A percentile compares a stretch with the other conserved stretches of the same genome.
These are phyloP conservation scores for Podaxis pistillaris DNA, from an alignment of 768 basidiomycete species.

Conservation along the genomic window DNA sequence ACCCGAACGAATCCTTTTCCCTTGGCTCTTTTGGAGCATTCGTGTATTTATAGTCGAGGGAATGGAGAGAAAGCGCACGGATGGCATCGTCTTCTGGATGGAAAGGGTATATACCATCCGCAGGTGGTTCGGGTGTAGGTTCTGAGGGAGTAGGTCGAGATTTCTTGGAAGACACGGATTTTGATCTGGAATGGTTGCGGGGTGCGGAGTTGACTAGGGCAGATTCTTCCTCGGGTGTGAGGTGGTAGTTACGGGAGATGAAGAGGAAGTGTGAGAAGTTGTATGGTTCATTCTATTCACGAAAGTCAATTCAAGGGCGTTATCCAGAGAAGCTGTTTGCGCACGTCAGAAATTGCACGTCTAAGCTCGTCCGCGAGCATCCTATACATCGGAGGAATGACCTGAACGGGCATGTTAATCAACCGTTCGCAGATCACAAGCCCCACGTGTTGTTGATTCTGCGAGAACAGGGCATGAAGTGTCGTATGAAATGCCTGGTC, in stretches of 20 bases:
- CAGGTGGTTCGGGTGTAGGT: slow-evolving; percentile 24
- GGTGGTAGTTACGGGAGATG: slow-evolving; percentile 75
- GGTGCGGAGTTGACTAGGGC: slow-evolving; percentile 42
- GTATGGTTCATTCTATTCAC: slow-evolving; percentile 54
- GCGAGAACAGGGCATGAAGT: slow-evolving; percentile 53
- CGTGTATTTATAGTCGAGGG: slow-evolving; percentile 52
- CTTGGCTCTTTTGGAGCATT: slow-evolving; percentile 44
- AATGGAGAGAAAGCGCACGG: slow-evolving; percentile 51
- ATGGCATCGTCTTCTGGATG: slow-evolving; percentile 86
- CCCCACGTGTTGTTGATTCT: slow-evolving; percentile 61
- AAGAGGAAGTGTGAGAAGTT: slow-evolving; percentile 73
- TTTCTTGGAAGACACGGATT: slow-evolving; percentile 25
- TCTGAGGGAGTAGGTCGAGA: slow-evolving; percentile 17
- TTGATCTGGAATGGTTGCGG: slow-evolving; percentile 38
- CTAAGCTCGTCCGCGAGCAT: slow-evolving; percentile 87
- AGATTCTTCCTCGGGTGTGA: slow-evolving; percentile 69
- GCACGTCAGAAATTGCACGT: slow-evolving; percentile 64
- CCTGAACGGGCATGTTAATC: slow-evolving; percentile 94
- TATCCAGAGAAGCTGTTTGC: slow-evolving; percentile 20
- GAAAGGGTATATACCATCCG: slow-evolving; percentile 66
- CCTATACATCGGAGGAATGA: slow-evolving; percentile 87
- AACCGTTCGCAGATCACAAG: slow-evolving; percentile 85
- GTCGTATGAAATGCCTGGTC: slow-evolving; percentile 50
- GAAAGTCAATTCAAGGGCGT: neutral
- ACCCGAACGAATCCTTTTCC: slow-evolving; percentile 65